Base-by-base conservation (phyloP, 2,329 filamentous ascomycete species). In the Sclerotinia minor region DNA sequence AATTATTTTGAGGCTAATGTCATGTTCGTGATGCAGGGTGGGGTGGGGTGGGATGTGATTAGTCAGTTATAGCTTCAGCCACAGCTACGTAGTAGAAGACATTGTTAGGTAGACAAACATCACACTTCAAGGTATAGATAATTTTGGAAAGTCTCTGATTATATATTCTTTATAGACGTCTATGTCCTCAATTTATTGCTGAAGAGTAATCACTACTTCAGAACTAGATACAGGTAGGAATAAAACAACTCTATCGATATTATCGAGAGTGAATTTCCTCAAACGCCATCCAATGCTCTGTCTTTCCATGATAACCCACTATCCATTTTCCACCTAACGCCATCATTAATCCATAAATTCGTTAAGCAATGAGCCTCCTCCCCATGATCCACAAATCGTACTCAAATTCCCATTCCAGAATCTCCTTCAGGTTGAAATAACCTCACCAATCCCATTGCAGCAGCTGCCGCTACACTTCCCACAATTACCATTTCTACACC, bases 401-500 rank as follows among this genome's bases (percentile, higher is more conserved):
- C n/a, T 35, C 17, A 50, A 9, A 32, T 21, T 3, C n/a, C n/a
- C 32, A 38, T 26, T 26, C 21, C 35, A 41, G 53, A 44, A 26
- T 66, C 70, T 32, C 66, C 72, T 44, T 71, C 69, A 45, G 69
- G 65, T 64, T 72, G 74, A 64, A 79, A 75, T 1, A 74, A 63
- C 41, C 73, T 73, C 21, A 80, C 78, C 45, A 80, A 71, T 17
- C 78, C 78, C 79, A 80, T 80, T 0, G 79, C 78, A 32, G 76
- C 75, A 1, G 69, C 78, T 0, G 79, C 79, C 8, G 79, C 79
- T 7, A 75, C 73, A 35, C 75, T 75, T 0, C 79, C 79, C 1
- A 81, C 78, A 44, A 79, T 65, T 5, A 80, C 78, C 79, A 81
- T 81, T 69, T 80, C 77, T 7, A 79, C 69, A 11, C 78, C 79